Conservation (phyloP, 257 asterid genomes). For the Solanum dulcamara region DNA sequence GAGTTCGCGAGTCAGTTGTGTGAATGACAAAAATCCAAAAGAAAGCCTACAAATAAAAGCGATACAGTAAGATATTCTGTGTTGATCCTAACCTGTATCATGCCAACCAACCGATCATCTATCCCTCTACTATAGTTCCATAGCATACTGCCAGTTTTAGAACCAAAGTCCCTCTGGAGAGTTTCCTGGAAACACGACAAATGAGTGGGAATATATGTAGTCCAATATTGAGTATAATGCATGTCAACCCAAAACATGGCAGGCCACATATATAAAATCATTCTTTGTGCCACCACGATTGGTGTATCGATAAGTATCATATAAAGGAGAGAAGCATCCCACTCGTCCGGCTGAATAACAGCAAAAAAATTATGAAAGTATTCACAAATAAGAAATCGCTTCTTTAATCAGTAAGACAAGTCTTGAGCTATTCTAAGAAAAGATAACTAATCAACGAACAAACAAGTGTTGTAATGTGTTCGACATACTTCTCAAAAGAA, state of each 20-base stretch:
- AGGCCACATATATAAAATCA: not conserved
- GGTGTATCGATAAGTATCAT: not conserved
- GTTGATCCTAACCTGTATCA: conserved; percentile 32
- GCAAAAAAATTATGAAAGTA: not conserved
- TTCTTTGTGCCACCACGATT: not conserved
- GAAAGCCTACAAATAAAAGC: not conserved
- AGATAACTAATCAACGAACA: not conserved
- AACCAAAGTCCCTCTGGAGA: conserved; percentile 87
- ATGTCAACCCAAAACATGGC: not conserved
- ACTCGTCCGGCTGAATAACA: not conserved
- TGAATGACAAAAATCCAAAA: not conserved
- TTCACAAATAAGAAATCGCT: not conserved
- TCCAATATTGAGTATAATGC: not conserved
- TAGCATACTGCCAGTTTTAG: conserved; percentile 84
- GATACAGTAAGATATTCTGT: not conserved
- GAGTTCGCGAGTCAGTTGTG: not conserved
- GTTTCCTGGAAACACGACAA: conserved; percentile 52
- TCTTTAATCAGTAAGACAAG: not conserved
- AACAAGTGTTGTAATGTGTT: not conserved
- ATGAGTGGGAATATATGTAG: not conserved
- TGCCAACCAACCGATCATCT: conserved; percentile 68
- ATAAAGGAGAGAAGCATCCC: not conserved
- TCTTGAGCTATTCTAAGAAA: not conserved
- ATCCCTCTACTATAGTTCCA: conserved; percentile 91
- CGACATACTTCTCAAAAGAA: not conserved